Evolutionary conservation across 306 rosid species (phyloP), one percentile per base, ranked within the genome.

Genomic region (Prinsepia uniflora): DNA sequence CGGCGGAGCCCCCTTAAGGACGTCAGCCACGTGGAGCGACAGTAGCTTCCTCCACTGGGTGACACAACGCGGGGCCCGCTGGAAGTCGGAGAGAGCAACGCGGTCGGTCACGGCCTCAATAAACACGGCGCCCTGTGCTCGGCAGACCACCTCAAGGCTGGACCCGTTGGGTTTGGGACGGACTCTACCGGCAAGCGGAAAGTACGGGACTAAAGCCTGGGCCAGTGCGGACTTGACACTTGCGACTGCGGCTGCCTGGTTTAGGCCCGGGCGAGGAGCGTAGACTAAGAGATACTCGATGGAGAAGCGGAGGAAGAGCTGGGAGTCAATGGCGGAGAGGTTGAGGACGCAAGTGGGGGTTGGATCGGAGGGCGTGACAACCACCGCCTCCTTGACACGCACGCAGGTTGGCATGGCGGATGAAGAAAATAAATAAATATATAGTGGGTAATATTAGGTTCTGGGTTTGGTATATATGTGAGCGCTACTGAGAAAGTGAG

Each of bases 251-350:
- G 83, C 22, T 2, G 9, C 19, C 1, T 17, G 82, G 77, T 90
- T 83, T 3, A 69, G 40, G 52, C 55, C 68, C 6, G 84, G 78
- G 8, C 30, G 14, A 24, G 88, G 81, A 36, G n/a, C 59, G 82
- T 85, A 93, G 11, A 90, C 34, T 0, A 90, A 17, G 62, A 93
- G 94, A 68, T 90, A 93, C 71, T 93, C 98, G 1, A 90, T 82
- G 6, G 90, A 86, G 85, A 93, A 93, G 30, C 97, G 97, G 30
- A 93, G 90, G 75, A 93, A 93, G 79, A 84, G 96, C 55, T 93
- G 98, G 2, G 97, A 93, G 53, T 93, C 98, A 5, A 93, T 34
- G 22, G 97, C 72, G 0, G 98, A 93, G 53, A 93, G 97, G 3
- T 74, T 2, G 36, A 93, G 88, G 6, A 84, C 73, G 53, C 74